A percentile compares a stretch with the other conserved stretches of the same genome.
Evolutionary conservation across 805 yeast species (phyloP).

Genomic region (Candida sanyiensis): DNA sequence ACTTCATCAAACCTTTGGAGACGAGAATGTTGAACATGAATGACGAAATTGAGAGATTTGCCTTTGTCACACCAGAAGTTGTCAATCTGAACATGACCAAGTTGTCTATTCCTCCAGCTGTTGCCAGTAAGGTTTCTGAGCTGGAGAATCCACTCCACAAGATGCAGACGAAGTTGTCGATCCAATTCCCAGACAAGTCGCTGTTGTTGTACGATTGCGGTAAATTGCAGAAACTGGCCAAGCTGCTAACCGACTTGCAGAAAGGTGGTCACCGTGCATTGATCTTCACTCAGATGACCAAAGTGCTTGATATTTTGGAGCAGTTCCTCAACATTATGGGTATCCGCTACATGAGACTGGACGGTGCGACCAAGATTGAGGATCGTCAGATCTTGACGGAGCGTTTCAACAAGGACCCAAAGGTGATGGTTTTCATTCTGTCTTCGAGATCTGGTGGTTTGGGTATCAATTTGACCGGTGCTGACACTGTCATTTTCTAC

Average conservation of each 20-base stretch:
- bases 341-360: conserved; percentile 87
- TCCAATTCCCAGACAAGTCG: conserved; percentile 95
- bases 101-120: conserved; percentile 38
- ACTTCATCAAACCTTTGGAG: conserved; percentile 37
- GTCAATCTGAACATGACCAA: conserved; percentile 70
- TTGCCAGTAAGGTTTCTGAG: conserved; percentile 24
- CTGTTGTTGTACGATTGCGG: conserved; percentile 95
- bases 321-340: conserved; percentile 93
- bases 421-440: conserved; percentile 83
- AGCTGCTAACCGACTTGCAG: conserved; percentile 66
- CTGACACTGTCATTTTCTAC: conserved; percentile 96
- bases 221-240: conserved; percentile 80
- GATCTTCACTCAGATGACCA: conserved; percentile 97
- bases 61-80: conserved; percentile 83
- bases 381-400: conserved; percentile 94
- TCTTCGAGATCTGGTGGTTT: conserved; percentile 98
- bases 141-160: conserved; percentile 60
- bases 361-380: conserved; percentile 96
- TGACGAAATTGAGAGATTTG: conserved; percentile 62
- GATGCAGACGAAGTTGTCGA: conserved; percentile 78
- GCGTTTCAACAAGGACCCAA: conserved; percentile 78
- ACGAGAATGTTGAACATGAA: conserved; percentile 36
- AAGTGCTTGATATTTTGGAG: conserved; percentile 87
- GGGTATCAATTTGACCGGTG: conserved; percentile 96
- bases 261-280: conserved; percentile 89